Percentiles rank a stretch among this genome's conserved stretches.
Conservation (phyloP, 2,329 filamentous ascomycete genomes). For the Nemania diffusa region DNA sequence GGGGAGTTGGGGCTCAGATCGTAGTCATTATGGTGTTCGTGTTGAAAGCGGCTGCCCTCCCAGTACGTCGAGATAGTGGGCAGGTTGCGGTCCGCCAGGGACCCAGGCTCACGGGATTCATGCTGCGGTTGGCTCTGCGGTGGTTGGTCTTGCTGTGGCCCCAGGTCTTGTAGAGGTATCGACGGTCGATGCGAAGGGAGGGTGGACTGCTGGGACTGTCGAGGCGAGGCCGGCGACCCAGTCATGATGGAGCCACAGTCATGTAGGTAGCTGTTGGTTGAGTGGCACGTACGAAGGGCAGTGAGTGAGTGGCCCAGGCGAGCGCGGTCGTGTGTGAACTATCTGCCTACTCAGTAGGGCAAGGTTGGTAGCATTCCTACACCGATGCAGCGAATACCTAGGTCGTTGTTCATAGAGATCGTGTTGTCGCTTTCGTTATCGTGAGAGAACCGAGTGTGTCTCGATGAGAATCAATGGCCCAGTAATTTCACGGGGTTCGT, state of each 20-base stretch:
- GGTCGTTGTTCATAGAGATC: not conserved
- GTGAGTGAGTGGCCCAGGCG: not conserved
- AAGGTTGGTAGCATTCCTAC: slow-evolving; percentile 24
- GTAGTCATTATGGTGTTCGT: slow-evolving; percentile 51
- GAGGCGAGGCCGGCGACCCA: slow-evolving; percentile 52
- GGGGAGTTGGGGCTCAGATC: slow-evolving; percentile 58
- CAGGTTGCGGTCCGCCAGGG: slow-evolving; percentile 47
- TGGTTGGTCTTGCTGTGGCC: slow-evolving; percentile 44
- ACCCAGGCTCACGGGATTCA: slow-evolving; percentile 36
- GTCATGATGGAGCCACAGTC: slow-evolving; percentile 56
- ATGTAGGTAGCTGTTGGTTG: slow-evolving; percentile 42
- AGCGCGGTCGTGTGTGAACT: slow-evolving; percentile 15
- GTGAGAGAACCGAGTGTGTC: not conserved
- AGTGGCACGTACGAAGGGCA: slow-evolving; percentile 12
- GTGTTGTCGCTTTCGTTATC: not conserved
- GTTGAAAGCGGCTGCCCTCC: slow-evolving; percentile 57
- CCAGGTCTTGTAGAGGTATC: slow-evolving; percentile 77
- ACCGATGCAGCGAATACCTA: not conserved
- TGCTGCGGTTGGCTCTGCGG: slow-evolving; percentile 36
- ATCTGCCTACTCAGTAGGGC: too few species aligned
- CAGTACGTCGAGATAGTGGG: slow-evolving; percentile 63
- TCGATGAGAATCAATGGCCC: slow-evolving; percentile 5
- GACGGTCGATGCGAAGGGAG: slow-evolving; percentile 63
- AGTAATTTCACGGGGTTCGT: not conserved
- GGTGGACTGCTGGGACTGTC: slow-evolving; percentile 57